Conservation (phyloP, 2,329 filamentous ascomycete species). For the Parafenestella ontariensis region DNA sequence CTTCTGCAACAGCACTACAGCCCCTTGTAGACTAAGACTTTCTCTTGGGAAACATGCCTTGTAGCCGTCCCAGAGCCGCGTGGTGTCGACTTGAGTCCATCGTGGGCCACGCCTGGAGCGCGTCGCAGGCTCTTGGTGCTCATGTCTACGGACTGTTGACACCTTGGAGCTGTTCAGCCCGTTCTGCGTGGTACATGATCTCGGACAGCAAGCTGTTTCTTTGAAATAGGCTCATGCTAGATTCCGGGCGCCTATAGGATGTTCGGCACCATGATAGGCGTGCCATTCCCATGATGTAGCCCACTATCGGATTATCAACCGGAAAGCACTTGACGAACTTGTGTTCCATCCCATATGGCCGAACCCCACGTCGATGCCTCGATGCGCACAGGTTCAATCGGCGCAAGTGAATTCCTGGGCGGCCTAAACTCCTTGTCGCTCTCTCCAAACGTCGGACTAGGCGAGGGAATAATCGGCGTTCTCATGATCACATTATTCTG, state of each 20-base stretch:
- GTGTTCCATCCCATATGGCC: slow-evolving; percentile 20
- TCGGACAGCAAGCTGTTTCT: not conserved
- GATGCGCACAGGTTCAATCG: slow-evolving; percentile 19
- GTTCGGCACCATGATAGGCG: not conserved
- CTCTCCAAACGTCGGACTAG: slow-evolving; percentile 23
- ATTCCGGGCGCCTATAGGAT: not conserved
- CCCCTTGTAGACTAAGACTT: not conserved
- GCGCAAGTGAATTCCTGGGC: slow-evolving; percentile 17
- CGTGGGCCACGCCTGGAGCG: not conserved
- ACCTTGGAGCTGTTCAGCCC: not conserved
- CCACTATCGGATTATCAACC: not conserved
- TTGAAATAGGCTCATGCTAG: not conserved
- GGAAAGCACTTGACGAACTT: slow-evolving; percentile 13
- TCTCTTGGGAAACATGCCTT: not conserved
- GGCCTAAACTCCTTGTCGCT: slow-evolving; percentile 22
- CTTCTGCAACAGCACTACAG: not conserved
- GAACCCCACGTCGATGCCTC: slow-evolving; percentile 14
- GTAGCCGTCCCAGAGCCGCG: not conserved
- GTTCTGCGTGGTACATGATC: not conserved
- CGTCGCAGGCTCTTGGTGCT: not conserved
- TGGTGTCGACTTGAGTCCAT: not conserved
- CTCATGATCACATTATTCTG: slow-evolving; percentile 14
- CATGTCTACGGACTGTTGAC: not conserved
- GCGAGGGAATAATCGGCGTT: slow-evolving; percentile 34
- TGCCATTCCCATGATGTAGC: no score